Evolutionary conservation across 371 early-diverging fungal genomes (phyloP).

Genomic region (Mortierella sp.): DNA sequence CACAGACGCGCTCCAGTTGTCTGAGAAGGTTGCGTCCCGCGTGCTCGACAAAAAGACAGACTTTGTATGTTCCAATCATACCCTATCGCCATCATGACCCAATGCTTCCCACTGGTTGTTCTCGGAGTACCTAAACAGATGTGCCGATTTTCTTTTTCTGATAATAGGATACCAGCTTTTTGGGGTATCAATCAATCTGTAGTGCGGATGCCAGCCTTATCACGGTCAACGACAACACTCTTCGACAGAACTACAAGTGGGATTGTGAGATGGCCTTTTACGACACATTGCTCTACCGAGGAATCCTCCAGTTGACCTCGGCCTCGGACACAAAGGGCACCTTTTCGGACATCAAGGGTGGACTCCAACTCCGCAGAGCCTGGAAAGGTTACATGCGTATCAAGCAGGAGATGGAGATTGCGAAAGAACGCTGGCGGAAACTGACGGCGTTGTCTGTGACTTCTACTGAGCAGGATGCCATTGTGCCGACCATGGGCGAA

Average conservation of each 20-base stretch:
- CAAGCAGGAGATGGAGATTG: conserved; percentile 54
- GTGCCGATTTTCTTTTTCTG: not conserved
- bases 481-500: not conserved
- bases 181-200: conserved; percentile 34
- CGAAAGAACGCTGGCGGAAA: conserved; percentile 44
- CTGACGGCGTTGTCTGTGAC: conserved; percentile 15
- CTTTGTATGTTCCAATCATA: conserved; percentile 25
- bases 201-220: conserved; percentile 32
- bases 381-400: conserved; percentile 60
- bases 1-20: conserved; percentile 39
- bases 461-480: not conserved
- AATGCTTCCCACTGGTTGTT: too few relatives aligned
- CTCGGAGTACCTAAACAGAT: not conserved
- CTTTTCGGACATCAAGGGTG: conserved; percentile 59
- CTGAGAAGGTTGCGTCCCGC: conserved; percentile 45
- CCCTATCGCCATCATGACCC: not conserved
- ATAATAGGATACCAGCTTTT: conserved; percentile 40
- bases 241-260: conserved; percentile 60
- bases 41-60: conserved; percentile 43
- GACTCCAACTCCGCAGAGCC: conserved; percentile 56
- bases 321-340: conserved; percentile 57
- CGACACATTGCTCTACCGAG: conserved; percentile 55
- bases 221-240: conserved; percentile 39
- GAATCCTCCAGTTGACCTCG: conserved; percentile 55
- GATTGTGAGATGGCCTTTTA: conserved; percentile 59